These are phyloP conservation scores for Trichoderma gamsii DNA, from an alignment of 495 filamentous ascomycete genomes.

Conservation along the genomic window DNA sequence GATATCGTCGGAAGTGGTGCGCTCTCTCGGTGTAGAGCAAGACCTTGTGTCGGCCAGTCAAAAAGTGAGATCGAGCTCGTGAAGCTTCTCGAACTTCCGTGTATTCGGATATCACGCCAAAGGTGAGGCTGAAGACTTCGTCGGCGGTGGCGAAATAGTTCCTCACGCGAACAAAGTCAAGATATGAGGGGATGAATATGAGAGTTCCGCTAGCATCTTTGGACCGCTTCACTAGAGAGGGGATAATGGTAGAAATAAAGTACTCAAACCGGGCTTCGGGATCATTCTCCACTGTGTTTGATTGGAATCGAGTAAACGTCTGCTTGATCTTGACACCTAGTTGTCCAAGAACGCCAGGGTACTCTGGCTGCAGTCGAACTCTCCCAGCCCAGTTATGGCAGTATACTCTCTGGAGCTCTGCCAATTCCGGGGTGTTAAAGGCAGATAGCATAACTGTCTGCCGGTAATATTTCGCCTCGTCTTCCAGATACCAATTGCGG, in stretches of 20 bases:
- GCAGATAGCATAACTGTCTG: conserved; percentile 76
- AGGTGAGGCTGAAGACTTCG: conserved; percentile 61
- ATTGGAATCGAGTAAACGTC: conserved; percentile 85
- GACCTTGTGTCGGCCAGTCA: conserved; percentile 71
- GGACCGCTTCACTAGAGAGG: conserved; percentile 57
- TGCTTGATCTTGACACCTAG: conserved; percentile 66
- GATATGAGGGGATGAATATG: conserved; percentile 84
- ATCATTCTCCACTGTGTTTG: conserved; percentile 58
- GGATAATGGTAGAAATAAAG: conserved; percentile 75
- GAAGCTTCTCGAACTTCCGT: conserved; percentile 66
- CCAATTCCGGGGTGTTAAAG: conserved; percentile 85
- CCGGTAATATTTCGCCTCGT: conserved; percentile 68
- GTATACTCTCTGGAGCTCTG: conserved; percentile 65
- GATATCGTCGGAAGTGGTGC: conserved; percentile 87
- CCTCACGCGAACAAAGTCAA: conserved; percentile 87
- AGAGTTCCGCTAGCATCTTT: conserved; percentile 54
- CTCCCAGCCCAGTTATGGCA: conserved; percentile 78
- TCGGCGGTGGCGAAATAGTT: conserved; percentile 81
- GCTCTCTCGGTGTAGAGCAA: conserved; percentile 87
- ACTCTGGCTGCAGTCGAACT: conserved; percentile 59
- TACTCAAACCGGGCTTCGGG: conserved; percentile 89
- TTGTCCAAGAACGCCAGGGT: conserved; percentile 61
- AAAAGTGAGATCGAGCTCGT: conserved; percentile 80
- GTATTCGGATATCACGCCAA: conserved; percentile 86
- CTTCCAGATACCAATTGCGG: conserved; percentile 85